Base-by-base conservation (phyloP, 163 green algal genomes). In the Scenedesmus sp. region DNA sequence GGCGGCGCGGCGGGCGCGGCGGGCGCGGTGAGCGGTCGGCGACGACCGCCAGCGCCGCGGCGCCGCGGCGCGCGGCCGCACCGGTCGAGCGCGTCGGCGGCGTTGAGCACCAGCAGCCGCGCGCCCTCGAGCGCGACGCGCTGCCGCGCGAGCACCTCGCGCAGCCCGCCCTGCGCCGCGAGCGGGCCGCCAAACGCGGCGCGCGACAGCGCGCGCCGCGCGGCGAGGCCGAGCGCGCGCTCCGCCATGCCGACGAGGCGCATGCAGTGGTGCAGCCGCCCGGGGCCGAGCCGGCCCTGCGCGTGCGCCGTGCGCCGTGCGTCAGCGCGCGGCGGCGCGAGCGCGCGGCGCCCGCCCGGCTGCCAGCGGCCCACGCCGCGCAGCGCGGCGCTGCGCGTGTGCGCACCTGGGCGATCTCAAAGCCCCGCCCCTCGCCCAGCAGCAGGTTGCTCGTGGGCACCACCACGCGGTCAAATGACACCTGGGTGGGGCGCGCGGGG, bases 231-330 rank as follows among this genome's bases (percentile, higher is more conserved):
- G 28, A 99, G 65, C 1, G 87, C 91, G 0, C 93, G 84, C 85
- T 99, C 94, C 1, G 84, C 94, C 85, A 92, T 89, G 24, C 96
- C 96, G 15, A 99, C 85, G 26, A 95, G 64, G 17, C 96, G 91
- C 96, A 99, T 98, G 92, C 96, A 99, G 91, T 99, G 96, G 87
- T 99, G 96, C 80, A 99, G 87, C 22, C 96, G 89, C 0, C 96
- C 96, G 2, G 96, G 96, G 17, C 96, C 96, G 66, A 99, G 87
- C 14, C 96, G 89, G 3, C 95, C 95, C 85, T 98, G 91, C 6
- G 53, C 28, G n/a, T n/a, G n/a, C n/a, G n/a, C n/a, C n/a, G n/a
- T n/a, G n/a, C n/a, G 3, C 17, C 44, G 2, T 6, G 17, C n/a
- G 24, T 6, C 53, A 60, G 53, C 22, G 24, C 9, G 9, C 5